phyloP scores from a whole-genome alignment of 148 eudicot genomes.

The Tetragonia tetragonoides region DNA sequence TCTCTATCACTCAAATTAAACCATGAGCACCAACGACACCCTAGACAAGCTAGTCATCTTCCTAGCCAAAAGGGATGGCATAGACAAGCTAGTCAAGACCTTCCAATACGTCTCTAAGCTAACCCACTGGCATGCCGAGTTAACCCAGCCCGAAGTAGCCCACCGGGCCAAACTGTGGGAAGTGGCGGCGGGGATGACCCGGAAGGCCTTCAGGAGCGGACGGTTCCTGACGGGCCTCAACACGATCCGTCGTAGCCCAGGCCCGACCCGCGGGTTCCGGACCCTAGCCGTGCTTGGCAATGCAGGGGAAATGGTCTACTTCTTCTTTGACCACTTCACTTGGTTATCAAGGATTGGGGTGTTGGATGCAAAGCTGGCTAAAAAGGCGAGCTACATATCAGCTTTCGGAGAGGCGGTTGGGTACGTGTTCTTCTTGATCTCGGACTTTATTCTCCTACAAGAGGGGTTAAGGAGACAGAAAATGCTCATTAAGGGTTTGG shows the following conservation, averaged over 20 bases:
- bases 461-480: conserved; percentile 56
- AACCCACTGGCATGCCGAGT: conserved; percentile 58
- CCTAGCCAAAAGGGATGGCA: conserved; percentile 93
- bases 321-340: conserved; percentile 89
- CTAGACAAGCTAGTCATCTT: conserved; percentile 87
- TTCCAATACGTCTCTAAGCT: conserved; percentile 92
- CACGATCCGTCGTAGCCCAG: conserved; percentile 60
- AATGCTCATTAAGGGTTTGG: conserved; percentile 23
- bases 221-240: conserved; percentile 84
- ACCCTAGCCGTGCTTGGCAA: conserved; percentile 64
- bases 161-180: conserved; percentile 74
- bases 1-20: background rate
- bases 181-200: conserved; percentile 81
- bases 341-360: conserved; percentile 87
- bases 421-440: conserved; percentile 65
- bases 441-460: conserved; percentile 60
- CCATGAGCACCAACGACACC: conserved; percentile 67
- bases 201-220: conserved; percentile 83
- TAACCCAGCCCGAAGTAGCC: conserved; percentile 50
- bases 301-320: conserved; percentile 96
- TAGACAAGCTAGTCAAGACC: conserved; percentile 95
- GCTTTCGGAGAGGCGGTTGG: conserved; percentile 95
- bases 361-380: conserved; percentile 61
- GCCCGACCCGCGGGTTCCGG: conserved; percentile 46
- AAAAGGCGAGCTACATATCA: conserved; percentile 78